Percentiles rank a stretch among this genome's conserved stretches.
Evolutionary conservation across 1,139 yeast genomes (phyloP).

Genomic region (Tardiomyces blankii): DNA sequence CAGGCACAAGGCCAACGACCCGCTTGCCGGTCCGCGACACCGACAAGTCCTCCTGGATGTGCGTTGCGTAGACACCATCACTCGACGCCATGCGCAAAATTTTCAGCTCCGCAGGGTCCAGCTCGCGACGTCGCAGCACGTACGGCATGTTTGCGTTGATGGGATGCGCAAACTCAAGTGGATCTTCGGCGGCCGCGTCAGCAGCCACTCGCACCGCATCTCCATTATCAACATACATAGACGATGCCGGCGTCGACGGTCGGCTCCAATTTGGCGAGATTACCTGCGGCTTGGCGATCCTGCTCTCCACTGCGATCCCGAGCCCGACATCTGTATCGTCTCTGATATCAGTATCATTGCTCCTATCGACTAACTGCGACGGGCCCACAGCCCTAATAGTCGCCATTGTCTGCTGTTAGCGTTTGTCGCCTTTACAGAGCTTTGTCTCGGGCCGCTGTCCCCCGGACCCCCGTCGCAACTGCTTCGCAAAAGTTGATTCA

Average conservation of each 20-base stretch:
- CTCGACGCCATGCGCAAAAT: not conserved
- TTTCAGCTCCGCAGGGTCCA: slow-evolving; percentile 6
- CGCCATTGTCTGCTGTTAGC: not conserved
- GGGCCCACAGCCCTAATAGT: not conserved
- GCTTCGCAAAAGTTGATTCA: too few relatives aligned
- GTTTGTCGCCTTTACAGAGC: too few relatives aligned
- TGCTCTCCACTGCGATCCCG: not conserved
- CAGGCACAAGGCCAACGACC: slow-evolving; percentile 11
- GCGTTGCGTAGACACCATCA: not conserved
- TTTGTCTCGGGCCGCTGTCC: too few relatives aligned
- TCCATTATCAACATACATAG: not conserved
- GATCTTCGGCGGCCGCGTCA: not conserved
- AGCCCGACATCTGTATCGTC: not conserved
- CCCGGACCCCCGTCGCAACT: too few relatives aligned
- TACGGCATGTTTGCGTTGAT: slow-evolving; percentile 10
- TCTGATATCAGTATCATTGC: not conserved
- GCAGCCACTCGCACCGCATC: not conserved
- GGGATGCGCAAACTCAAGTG: slow-evolving; percentile 12
- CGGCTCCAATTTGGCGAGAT: not conserved
- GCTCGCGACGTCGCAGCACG: slow-evolving; percentile 10
- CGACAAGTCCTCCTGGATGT: not conserved
- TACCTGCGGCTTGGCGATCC: not conserved
- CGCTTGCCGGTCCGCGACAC: not conserved
- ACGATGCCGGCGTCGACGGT: not conserved
- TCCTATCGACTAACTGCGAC: not conserved